phyloP scores from a whole-genome alignment of 371 early-diverging fungal species.

The Mortierella sp. region DNA sequence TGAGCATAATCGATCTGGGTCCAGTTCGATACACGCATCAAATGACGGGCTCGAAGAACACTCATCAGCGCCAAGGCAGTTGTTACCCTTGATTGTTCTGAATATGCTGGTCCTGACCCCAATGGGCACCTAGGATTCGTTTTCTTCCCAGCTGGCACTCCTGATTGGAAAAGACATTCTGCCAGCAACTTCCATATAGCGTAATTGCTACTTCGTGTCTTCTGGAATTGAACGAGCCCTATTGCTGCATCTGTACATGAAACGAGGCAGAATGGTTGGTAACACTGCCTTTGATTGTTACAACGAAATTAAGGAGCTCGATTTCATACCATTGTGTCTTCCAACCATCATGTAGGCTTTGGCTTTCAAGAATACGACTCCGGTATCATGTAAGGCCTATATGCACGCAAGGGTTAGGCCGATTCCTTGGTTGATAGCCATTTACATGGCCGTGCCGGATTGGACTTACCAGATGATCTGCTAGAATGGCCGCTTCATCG shows the following conservation, averaged over 20 bases:
- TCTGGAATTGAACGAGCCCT: constrained; percentile 30
- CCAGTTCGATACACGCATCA: constrained; percentile 44
- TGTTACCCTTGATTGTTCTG: background rate
- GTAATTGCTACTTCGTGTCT: constrained; percentile 45
- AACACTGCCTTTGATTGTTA: background rate
- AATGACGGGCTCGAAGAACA: constrained; percentile 31
- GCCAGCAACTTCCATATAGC: constrained; percentile 36
- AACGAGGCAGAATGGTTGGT: background rate
- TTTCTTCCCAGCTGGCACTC: background rate
- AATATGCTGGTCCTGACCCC: background rate
- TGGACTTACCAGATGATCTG: constrained; percentile 26
- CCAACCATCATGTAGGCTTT: constrained; percentile 28
- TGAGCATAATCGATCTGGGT: constrained; percentile 25
- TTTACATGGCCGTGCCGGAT: background rate
- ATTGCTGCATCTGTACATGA: constrained; percentile 29
- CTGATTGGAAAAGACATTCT: constrained; percentile 18
- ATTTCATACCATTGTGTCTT: constrained; percentile 24
- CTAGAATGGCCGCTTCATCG: constrained; percentile 20
- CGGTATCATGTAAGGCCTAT: constrained; percentile 35
- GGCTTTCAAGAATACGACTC: constrained; percentile 39
- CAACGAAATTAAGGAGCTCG: background rate
- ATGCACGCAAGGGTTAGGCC: background rate
- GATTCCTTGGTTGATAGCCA: background rate
- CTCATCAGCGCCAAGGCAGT: constrained; percentile 25
- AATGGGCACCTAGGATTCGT: no score